Conservation (phyloP, 2,329 filamentous ascomycete genomes). For the Endoconidiophora polonica region DNA sequence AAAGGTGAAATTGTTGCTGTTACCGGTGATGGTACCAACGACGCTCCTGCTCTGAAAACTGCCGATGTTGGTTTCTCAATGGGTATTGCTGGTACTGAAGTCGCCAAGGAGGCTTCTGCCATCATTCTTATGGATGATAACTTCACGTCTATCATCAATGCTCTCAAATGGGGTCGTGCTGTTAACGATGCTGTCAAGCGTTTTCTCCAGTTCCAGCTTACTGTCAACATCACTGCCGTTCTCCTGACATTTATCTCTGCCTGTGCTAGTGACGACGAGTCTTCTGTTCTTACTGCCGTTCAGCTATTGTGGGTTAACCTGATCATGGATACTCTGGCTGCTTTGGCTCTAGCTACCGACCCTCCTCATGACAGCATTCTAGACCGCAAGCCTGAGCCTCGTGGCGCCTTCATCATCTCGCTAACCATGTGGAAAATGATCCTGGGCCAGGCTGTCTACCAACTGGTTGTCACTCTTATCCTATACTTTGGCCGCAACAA, state of each 20-base stretch:
- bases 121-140: conserved; percentile 84
- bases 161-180: conserved; percentile 62
- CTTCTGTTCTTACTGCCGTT: conserved; percentile 69
- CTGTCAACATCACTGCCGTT: conserved; percentile 85
- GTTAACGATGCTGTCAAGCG: conserved; percentile 66
- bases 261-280: conserved; percentile 50
- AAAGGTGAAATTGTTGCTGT: conserved; percentile 65
- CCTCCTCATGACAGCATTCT: conserved; percentile 71
- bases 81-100: conserved; percentile 70
- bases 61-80: conserved; percentile 76
- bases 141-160: conserved; percentile 73
- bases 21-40: conserved; percentile 71
- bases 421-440: conserved; percentile 99
- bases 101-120: conserved; percentile 69
- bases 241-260: conserved; percentile 75
- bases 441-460: conserved; percentile 77
- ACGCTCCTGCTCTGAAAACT: conserved; percentile 64
- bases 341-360: conserved; percentile 75
- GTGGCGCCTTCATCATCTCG: conserved; percentile 51
- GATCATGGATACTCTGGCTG: conserved; percentile 94
- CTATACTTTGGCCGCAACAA: conserved; percentile 51
- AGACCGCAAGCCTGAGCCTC: conserved; percentile 52
- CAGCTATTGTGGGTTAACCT: conserved; percentile 93
- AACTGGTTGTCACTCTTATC: conserved; percentile 63
- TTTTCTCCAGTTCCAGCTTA: conserved; percentile 62